phyloP scores from a whole-genome alignment of 164 flowering plant species.

The Taxillus chinensis region DNA sequence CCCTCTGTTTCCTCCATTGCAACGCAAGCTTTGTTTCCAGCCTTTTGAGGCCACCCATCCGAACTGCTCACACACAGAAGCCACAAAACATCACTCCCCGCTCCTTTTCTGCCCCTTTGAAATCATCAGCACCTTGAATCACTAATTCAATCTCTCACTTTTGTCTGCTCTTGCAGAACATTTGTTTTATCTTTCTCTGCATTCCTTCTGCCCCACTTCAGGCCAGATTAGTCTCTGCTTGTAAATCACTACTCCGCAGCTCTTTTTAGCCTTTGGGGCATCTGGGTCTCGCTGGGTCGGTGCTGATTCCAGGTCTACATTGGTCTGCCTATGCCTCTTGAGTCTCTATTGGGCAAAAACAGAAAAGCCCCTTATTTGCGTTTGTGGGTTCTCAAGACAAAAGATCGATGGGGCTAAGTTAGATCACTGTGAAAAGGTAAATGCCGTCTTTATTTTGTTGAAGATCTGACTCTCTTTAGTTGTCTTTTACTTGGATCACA shows the following conservation, averaged over 20 bases:
- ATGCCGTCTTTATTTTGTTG: conserved; percentile 10
- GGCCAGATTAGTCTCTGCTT: conserved; percentile 21
- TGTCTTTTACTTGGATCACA: conserved; percentile 18
- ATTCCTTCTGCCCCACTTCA: conserved; percentile 29
- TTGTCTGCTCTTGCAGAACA: conserved; percentile 18
- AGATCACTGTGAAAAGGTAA: conserved; percentile 25
- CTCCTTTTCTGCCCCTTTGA: conserved; percentile 10
- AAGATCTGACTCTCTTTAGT: neutral
- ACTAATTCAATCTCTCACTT: conserved; percentile 11
- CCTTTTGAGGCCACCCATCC: conserved; percentile 23
- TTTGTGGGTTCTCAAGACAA: conserved; percentile 26
- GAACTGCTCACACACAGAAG: conserved; percentile 18
- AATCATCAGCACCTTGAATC: neutral
- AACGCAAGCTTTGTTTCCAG: conserved; percentile 55
- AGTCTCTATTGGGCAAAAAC: conserved; percentile 18
- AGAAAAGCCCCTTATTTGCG: conserved; percentile 19
- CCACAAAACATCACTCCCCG: conserved; percentile 47
- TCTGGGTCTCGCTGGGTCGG: conserved; percentile 23
- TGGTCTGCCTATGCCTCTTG: conserved; percentile 25
- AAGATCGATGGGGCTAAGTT: conserved; percentile 38
- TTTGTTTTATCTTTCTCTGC: conserved; percentile 14
- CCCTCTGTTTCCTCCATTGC: conserved; percentile 56
- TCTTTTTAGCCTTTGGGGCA: conserved; percentile 8
- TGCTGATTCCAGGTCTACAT: conserved; percentile 25
- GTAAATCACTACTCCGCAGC: conserved; percentile 29